Base-by-base conservation (phyloP, 805 yeast species). In the Saturnispora galanensis region DNA sequence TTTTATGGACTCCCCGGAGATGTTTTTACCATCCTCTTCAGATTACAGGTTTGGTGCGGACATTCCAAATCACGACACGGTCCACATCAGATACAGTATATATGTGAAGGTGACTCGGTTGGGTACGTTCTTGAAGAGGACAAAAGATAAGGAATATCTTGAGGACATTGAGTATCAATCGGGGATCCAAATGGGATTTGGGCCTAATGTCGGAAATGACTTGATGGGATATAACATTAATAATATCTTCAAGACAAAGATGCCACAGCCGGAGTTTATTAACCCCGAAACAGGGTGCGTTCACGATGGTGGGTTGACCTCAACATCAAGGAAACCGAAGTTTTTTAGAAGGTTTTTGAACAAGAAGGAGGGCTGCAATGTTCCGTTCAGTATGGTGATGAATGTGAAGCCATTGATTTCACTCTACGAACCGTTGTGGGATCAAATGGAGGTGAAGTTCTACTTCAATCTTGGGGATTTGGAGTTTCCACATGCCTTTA, bases 1-100 rank as follows among this genome's bases (percentile, higher is more conserved):
- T 11, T 37, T 42, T 15, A 40, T 41, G 9, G 16, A 10, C 32
- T 31, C 35, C 2, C 10, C 10, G 2, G 31, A 31, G 5, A 12
- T 35, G 32, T 30, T 31, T 36, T 18, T 42, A 15, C 45, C 45
- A 10, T 42, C 42, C 10, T 18, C 45, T 16, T 18, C 45, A n/a
- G 11, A 16, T 18, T 30, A n/a, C 10, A 15, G 29, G n/a, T 13
- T 21, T 12, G 45, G 26, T 31, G n/a, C 21, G 2, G 31, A 35
- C 7, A 11, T n/a, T 26, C 39, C 45, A 3, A 16, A 35, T 10
- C 17, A 36, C 18, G 35, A 30, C 9, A 13, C 11, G 12, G 9
- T 42, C 2, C 11, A 31, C 5, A 30, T 42, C 12, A 11, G 15
- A 12, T 42, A 42, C 15, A 21, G 31, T 18, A 2, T 42, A 8